Evolutionary conservation across 768 basidiomycete genomes (phyloP), one percentile per base, ranked within the genome.

Genomic region (Agaricus subrufescens): DNA sequence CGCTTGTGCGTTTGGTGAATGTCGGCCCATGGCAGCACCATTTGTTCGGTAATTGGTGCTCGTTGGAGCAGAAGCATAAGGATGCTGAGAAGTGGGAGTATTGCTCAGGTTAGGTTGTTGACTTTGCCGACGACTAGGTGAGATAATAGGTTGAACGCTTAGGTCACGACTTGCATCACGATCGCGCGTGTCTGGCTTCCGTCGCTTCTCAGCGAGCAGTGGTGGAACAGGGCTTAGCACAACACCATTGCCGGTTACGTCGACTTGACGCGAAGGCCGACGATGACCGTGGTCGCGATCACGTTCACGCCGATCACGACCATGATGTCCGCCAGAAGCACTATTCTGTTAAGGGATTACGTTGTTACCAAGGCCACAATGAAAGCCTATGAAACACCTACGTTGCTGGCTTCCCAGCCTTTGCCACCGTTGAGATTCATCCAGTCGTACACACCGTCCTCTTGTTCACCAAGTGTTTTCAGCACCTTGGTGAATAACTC

Each of bases 401-500:
- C 94, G 66, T 82, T 85, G 58, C 84, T 78, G 39, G 87, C 89
- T 78, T 98, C 94, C 94, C 95, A 97, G 43, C 95, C 96, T 71
- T 95, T 95, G 61, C 95, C 94, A 49, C 82, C 81, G 69, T 97
- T 95, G 60, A 98, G 77, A 43, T 91, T 66, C 91, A 95, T 97
- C 96, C 96, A 98, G 65, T 98, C 96, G 64, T 90, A 98, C 10
- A 94, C 73, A 15, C 90, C 88, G 69, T 98, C 96, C 61, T 98
- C 96, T 39, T 82, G 76, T 67, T 98, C 96, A 52, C 90, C 89
- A 2, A 85, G 68, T 19, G 86, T 91, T 76, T 91, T 94, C 53
- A 98, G 72, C 15, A 98, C 86, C 70, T 97, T 98, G 38, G 84
- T 76, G 69, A 99, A 98, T 27, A 99, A 77, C 60, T 98, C 96